Evolutionary conservation across 1,284 basidiomycete species (phyloP).

Genomic region (Irpex sp.): DNA sequence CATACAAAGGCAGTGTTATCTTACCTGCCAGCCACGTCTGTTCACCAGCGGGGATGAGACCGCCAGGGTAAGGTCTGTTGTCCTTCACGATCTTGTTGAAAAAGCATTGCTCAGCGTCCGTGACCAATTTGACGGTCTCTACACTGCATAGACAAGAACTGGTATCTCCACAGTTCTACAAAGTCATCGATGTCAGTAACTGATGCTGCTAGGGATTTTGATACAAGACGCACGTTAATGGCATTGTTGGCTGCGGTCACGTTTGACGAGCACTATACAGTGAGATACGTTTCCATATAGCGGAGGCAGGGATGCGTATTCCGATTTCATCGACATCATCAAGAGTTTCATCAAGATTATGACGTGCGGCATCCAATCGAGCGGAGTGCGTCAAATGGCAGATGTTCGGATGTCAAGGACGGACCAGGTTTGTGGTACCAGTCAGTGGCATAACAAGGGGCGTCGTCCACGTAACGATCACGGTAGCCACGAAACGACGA

Average conservation of each 20-base stretch:
- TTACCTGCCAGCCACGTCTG: conserved; percentile 48
- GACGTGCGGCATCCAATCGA: neutral
- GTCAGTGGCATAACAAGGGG: neutral
- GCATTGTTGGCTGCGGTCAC: neutral
- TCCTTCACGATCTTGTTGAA: conserved; percentile 47
- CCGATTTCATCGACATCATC: neutral
- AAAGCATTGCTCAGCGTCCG: conserved; percentile 61
- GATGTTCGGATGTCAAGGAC: neutral
- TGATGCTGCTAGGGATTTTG: neutral
- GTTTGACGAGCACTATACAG: neutral
- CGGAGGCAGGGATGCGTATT: neutral
- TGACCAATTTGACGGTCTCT: conserved; percentile 37
- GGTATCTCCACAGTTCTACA: conserved; percentile 26
- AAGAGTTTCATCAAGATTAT: neutral
- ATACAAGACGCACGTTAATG: neutral
- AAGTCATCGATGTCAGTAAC: neutral
- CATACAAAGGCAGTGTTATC: conserved; percentile 14
- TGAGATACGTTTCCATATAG: neutral
- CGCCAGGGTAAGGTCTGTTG: conserved; percentile 38
- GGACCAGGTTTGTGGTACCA: neutral
- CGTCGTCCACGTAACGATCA: neutral
- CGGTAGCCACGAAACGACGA: neutral
- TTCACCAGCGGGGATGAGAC: conserved; percentile 52
- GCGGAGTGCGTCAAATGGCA: neutral
- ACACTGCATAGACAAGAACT: conserved; percentile 22